Conservation (phyloP, 768 basidiomycete genomes). For the Galerina sulciceps region DNA sequence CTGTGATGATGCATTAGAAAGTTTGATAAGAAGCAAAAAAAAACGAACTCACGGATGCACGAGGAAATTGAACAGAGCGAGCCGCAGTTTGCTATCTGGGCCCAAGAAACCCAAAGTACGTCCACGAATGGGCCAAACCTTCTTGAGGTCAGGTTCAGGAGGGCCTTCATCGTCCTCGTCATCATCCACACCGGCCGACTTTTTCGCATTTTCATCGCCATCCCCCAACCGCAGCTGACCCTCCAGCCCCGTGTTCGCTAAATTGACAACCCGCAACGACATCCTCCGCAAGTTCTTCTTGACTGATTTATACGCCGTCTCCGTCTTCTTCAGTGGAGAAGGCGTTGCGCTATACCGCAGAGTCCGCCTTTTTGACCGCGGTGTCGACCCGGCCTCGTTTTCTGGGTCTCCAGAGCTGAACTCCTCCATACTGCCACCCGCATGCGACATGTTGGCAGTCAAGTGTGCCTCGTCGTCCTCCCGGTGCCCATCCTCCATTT, state of each 20-base stretch:
- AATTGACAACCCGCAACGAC: slow-evolving; percentile 82
- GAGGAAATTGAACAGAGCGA: slow-evolving; percentile 68
- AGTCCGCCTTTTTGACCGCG: slow-evolving; percentile 43
- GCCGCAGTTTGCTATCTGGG: slow-evolving; percentile 65
- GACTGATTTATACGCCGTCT: slow-evolving; percentile 60
- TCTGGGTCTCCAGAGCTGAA: slow-evolving; percentile 52
- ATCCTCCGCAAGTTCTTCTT: slow-evolving; percentile 62
- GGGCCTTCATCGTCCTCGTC: slow-evolving; percentile 41
- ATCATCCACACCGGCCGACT: slow-evolving; percentile 31
- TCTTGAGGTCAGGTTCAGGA: slow-evolving; percentile 45
- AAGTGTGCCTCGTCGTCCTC: slow-evolving; percentile 67
- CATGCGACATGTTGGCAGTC: slow-evolving; percentile 53
- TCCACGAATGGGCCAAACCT: slow-evolving; percentile 66
- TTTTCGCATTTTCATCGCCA: slow-evolving; percentile 37
- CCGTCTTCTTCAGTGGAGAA: slow-evolving; percentile 66
- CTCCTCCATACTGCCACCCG: slow-evolving; percentile 28
- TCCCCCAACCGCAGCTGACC: slow-evolving; percentile 62
- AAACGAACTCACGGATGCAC: slow-evolving; percentile 64
- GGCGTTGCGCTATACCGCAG: slow-evolving; percentile 56
- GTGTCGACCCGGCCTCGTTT: slow-evolving; percentile 43
- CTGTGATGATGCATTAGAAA: slow-evolving; percentile 37
- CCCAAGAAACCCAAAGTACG: slow-evolving; percentile 80
- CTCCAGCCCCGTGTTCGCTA: slow-evolving; percentile 64
- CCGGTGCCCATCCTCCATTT: slow-evolving; percentile 43
- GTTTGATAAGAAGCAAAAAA: not conserved